phyloP scores from a whole-genome alignment of 345 rosid genomes.

The Nasturtium officinale region DNA sequence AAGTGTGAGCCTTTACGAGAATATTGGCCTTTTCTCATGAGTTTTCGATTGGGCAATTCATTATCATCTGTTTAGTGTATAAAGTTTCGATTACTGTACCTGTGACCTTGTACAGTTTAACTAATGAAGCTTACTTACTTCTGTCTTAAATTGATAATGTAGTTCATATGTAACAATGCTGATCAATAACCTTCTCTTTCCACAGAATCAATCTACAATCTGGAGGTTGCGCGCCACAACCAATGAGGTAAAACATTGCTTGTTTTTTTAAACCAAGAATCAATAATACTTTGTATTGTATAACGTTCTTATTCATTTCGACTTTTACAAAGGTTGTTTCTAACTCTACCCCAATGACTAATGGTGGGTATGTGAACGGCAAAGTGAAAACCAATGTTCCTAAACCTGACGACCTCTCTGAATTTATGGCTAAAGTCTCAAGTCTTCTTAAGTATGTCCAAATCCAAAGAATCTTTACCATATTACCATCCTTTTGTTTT shows the following conservation, averaged over 20 bases:
- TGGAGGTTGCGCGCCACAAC: constrained; percentile 55
- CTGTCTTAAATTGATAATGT: neutral
- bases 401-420: constrained; percentile 60
- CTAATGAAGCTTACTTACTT: neutral
- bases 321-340: constrained; percentile 53
- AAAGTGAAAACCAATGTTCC: constrained; percentile 52
- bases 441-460: constrained; percentile 80
- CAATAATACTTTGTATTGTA: neutral
- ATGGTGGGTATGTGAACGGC: constrained; percentile 44
- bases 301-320: constrained; percentile 10
- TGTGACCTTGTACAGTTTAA: constrained; percentile 10
- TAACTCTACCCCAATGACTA: constrained; percentile 51
- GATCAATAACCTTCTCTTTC: constrained; percentile 14
- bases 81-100: constrained; percentile 8
- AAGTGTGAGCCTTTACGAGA: constrained; percentile 24
- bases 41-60: neutral
- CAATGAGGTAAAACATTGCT: constrained; percentile 55
- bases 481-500: neutral
- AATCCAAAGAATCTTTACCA: neutral
- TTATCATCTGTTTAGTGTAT: neutral
- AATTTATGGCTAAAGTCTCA: constrained; percentile 83
- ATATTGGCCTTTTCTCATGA: neutral
- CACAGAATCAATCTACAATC: constrained; percentile 48
- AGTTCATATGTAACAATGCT: constrained; percentile 11
- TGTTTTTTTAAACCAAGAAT: neutral